phyloP scores from a whole-genome alignment of 2,329 filamentous ascomycete species.

The Colletotrichum sp. region DNA sequence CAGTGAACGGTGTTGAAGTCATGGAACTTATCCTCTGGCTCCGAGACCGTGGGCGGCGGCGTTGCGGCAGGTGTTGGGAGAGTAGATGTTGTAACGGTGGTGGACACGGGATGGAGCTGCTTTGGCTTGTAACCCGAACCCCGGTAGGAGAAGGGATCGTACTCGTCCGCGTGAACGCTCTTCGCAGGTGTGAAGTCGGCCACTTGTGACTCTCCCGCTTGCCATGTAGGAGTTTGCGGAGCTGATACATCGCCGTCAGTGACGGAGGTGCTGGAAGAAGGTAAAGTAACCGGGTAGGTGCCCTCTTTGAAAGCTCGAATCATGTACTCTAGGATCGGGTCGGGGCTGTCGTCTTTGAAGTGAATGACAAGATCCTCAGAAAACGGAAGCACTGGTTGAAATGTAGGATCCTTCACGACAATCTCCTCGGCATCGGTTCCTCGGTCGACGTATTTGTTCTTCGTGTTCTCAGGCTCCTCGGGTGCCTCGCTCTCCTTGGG shows the following conservation, averaged over 20 bases:
- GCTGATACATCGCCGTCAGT: slow-evolving; percentile 3
- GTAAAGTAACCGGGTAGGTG: slow-evolving; percentile 32
- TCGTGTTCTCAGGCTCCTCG: slow-evolving; percentile 23
- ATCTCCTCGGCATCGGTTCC: slow-evolving; percentile 34
- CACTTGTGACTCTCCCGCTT: background rate
- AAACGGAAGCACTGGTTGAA: slow-evolving; percentile 54
- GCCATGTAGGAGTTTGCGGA: background rate
- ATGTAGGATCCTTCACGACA: slow-evolving; percentile 25
- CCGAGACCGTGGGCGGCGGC: slow-evolving; percentile 37
- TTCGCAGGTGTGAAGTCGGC: background rate
- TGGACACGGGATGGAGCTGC: background rate
- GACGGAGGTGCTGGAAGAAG: background rate
- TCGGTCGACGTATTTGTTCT: slow-evolving; percentile 18
- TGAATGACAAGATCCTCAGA: slow-evolving; percentile 63
- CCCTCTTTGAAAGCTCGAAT: slow-evolving; percentile 51
- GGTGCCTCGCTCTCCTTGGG: slow-evolving; percentile 15
- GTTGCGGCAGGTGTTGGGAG: slow-evolving; percentile 51
- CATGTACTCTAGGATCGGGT: slow-evolving; percentile 50
- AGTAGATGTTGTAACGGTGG: slow-evolving; percentile 30
- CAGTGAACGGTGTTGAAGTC: slow-evolving; percentile 45
- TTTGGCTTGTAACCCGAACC: background rate
- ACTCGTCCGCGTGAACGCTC: slow-evolving; percentile 38
- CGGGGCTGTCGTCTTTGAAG: slow-evolving; percentile 49
- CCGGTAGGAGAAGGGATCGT: slow-evolving; percentile 51
- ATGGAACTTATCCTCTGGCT: slow-evolving; percentile 45